Evolutionary conservation across 345 rosid genomes (phyloP).

Genomic region (Salix koriyanagi): DNA sequence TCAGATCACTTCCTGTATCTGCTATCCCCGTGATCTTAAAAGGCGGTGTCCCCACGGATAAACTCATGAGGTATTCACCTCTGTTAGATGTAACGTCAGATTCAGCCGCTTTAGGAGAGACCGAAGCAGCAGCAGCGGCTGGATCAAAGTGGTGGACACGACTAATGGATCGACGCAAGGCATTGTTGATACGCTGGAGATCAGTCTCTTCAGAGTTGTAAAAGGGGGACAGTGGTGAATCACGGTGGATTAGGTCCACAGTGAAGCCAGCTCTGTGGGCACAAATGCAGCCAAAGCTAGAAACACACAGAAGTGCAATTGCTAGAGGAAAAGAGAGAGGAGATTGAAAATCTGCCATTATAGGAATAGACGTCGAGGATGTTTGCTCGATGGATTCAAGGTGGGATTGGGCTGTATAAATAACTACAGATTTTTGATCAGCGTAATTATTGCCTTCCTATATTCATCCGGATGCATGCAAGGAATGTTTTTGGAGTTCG

Average conservation of each 20-base stretch:
- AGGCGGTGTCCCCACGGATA: slow-evolving; percentile 19
- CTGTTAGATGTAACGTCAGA: background rate
- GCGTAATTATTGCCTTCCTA: no score
- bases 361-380: background rate
- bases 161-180: slow-evolving; percentile 16
- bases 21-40: slow-evolving; percentile 13
- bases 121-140: background rate
- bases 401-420: background rate
- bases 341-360: background rate
- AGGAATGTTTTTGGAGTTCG: no score
- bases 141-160: slow-evolving; percentile 8
- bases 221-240: slow-evolving; percentile 32
- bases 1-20: slow-evolving; percentile 26
- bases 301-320: background rate
- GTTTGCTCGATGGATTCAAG: background rate
- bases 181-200: background rate
- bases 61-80: slow-evolving; percentile 18
- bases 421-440: no score
- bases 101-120: background rate
- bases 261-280: slow-evolving; percentile 18
- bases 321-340: background rate
- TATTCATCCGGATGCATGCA: no score
- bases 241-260: slow-evolving; percentile 25
- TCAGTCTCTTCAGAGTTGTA: slow-evolving; percentile 8
- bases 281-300: background rate